Evolutionary conservation across 2,329 filamentous ascomycete species (phyloP), one percentile per base, ranked within the genome.

Genomic region (Aureobasidium sp.): DNA sequence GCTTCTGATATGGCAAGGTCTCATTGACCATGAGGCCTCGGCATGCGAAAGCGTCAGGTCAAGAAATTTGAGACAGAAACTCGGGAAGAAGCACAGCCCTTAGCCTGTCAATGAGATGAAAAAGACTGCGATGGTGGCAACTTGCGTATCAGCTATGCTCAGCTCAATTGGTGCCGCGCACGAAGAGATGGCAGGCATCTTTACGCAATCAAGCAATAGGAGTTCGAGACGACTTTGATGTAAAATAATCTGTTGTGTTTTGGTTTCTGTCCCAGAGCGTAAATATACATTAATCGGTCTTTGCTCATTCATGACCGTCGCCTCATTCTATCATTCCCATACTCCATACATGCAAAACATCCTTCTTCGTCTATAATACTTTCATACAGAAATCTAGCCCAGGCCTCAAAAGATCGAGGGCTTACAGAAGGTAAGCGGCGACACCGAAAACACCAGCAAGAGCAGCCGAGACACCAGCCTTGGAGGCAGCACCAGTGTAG

Each of bases 401-500:
- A 31, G 9, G 29, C 42, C 42, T 45, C 29, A 9, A 9, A 31
- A 45, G 22, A 20, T 14, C 2, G 42, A 22, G 15, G 22, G 17
- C 15, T 61, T 61, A 61, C 48, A 61, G 31, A 61, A 55, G 20
- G 48, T 36, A 61, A 55, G 59, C 59, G 7, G 39, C 36, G n/a
- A 61, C 27, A 48, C 42, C 58, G 39, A 61, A 55, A n/a, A 61
- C 20, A 47, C 59, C 48, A 17, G 59, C 49, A 12, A 58, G 29
- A 22, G 47, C 47, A 25, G 29, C 59, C 6, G 59, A 48, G 17
- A 53, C 47, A 37, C 59, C 59, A 34, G 59, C 48, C 59, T 61
- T 61, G 39, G 42, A 41, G 14, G 59, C 59, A 29, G 59, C 59
- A 48, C 59, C 59, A 5, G 59, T 61, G 59, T 61, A 61, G 29